Evolutionary conservation across 2,329 filamentous ascomycete genomes (phyloP), one percentile per base, ranked within the genome.

Genomic region (Eutypella sp.): DNA sequence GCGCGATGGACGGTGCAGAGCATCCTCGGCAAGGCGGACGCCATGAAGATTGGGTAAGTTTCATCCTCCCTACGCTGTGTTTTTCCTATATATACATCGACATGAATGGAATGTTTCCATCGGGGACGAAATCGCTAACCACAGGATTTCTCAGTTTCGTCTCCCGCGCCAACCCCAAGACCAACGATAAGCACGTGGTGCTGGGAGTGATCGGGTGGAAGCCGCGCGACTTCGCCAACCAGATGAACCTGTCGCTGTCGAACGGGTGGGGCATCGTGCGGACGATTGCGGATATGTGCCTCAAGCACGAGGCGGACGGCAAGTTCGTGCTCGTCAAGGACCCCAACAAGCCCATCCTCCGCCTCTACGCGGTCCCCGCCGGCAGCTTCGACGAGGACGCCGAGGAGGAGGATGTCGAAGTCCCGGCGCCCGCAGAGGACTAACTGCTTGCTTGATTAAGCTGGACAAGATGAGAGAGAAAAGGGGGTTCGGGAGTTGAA

Each of bases 211-310:
- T 96, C 25, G 91, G 91, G 70, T 97, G 95, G 85, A 99, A 99
- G 78, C 93, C 93, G 31, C 85, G 88, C 60, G 95, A 99, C 66
- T 97, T 99, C 59, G 93, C 93, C 52, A 79, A 81, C 63, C 93
- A 99, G 78, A 99, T 99, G 93, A 96, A 96, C 74, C 72, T 99
- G 61, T 95, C 91, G 61, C 80, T 97, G 47, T 87, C 87, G 72
- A 99, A 99, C 72, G 93, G 93, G 53, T 99, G 93, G 93, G 93
- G 93, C 68, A 97, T 99, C 56, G 93, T 99, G 49, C 89, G 93
- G 56, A 99, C 93, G 42, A 96, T 99, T 63, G 89, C 89, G 59
- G 93, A 99, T 70, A 95, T 97, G 86, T 87, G 85, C 61, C 78
- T 90, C 58, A 81, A 84, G 68, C 81, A 84, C 68, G 77, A 82